A percentile compares a stretch with the other conserved stretches of the same genome.
These are phyloP conservation scores for Selaginella moellendorffii DNA, from an alignment of 75 land plant species.

Conservation along the genomic window DNA sequence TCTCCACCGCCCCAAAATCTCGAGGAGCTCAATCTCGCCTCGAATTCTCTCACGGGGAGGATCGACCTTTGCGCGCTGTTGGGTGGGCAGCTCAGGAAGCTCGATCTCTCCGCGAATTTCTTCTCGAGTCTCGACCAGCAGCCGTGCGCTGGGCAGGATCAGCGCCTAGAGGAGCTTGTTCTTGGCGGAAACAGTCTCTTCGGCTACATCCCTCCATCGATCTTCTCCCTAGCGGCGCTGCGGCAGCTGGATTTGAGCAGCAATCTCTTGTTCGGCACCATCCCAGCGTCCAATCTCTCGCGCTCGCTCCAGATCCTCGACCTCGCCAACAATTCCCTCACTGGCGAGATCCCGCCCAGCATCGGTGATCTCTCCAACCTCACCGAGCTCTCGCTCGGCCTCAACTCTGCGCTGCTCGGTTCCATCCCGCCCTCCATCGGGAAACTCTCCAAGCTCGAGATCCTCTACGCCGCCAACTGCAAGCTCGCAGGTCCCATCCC, in stretches of 20 bases:
- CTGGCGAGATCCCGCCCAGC: slow-evolving; percentile 14
- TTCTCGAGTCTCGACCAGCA: slow-evolving; percentile 48
- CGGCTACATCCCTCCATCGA: slow-evolving; percentile 12
- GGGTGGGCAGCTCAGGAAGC: slow-evolving; percentile 45
- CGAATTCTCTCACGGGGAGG: not conserved
- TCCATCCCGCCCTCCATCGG: slow-evolving; percentile 19
- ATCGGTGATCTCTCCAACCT: slow-evolving; percentile 17
- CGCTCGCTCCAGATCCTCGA: slow-evolving; percentile 43
- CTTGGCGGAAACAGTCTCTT: slow-evolving; percentile 14
- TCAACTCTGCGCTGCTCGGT: slow-evolving; percentile 24
- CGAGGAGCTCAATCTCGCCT: slow-evolving; percentile 10
- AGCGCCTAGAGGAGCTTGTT: slow-evolving; percentile 1
- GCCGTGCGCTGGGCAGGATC: slow-evolving; percentile 40
- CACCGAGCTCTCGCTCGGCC: slow-evolving; percentile 17
- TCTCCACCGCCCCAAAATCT: not conserved
- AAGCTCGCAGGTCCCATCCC: slow-evolving; percentile 25
- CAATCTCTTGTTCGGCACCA: slow-evolving; percentile 25
- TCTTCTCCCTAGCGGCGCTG: not conserved
- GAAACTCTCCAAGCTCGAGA: slow-evolving; percentile 13
- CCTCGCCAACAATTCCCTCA: slow-evolving; percentile 32
- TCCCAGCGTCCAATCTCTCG: not conserved
- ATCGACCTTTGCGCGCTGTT: slow-evolving; percentile 4
- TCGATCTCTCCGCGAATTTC: slow-evolving; percentile 63
- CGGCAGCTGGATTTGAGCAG: not conserved
- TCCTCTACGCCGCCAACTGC: slow-evolving; percentile 14